Base-by-base conservation (phyloP, 306 rosid genomes). In the Acacia confusa region DNA sequence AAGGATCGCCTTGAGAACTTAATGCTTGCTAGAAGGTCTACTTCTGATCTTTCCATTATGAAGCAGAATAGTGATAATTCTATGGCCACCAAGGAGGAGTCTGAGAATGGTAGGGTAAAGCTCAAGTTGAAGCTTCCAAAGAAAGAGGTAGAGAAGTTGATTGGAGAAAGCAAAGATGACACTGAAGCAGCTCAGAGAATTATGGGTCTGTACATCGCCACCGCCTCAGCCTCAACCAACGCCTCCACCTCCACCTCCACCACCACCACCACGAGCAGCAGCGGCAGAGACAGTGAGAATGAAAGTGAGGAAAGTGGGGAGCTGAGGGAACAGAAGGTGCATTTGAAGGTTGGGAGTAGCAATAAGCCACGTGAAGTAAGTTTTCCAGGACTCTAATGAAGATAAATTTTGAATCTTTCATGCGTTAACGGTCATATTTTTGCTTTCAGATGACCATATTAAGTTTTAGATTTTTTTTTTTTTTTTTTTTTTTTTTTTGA, bases 1-100 rank as follows among this genome's bases (percentile, higher is more conserved):
- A 96, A 89, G 74, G 99, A 96, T 63, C 77, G 94, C 76, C 88
- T 96, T 0, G 98, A 96, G 87, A 92, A 87, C 61, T 70, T 96
- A 6, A 90, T 88, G 86, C 79, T 96, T 57, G 61, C 99, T 1
- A 52, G 97, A 24, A 70, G 99, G 75, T 89, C 97, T 0, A 76
- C 65, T n/a, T 96, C 99, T 0, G 99, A 93, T 75, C 98, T 96
- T 1, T 80, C 94, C 0, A 74, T 79, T 28, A 83, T 93, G 85
- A 95, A 89, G 43, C 78, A 86, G 2, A 77, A 30, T 44, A 7
- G 27, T 57, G 64, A 57, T 3, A 6, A 15, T 8, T 0, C 27
- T 10, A n/a, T 22, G 22, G 65, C 11, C 7, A 84, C 78, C 60
- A 78, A 76, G 71, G 58, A 72, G 72, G 65, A 72, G 65, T 47